Percentiles rank a stretch among this genome's conserved stretches.
These are phyloP conservation scores for Setaria italica DNA, from an alignment of 202 grass and related monocot species.

Conservation along the genomic window DNA sequence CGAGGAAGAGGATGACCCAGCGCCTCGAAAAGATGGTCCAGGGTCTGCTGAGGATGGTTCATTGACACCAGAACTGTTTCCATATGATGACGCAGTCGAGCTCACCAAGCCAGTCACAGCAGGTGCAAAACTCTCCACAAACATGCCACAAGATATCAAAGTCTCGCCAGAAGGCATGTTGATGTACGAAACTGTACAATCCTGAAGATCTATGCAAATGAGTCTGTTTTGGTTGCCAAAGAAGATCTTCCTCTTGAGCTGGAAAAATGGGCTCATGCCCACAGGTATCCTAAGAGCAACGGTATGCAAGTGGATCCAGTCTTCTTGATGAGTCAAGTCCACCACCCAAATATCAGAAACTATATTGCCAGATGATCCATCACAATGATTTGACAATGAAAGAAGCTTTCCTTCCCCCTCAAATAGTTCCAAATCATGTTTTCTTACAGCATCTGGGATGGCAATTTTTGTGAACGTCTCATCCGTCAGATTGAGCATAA, in stretches of 20 bases:
- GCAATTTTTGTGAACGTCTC: slow-evolving; percentile 41
- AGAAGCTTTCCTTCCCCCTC: slow-evolving; percentile 51
- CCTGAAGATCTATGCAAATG: slow-evolving; percentile 43
- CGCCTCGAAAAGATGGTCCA: slow-evolving; percentile 4
- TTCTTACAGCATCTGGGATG: slow-evolving; percentile 43
- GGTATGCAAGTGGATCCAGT: slow-evolving; percentile 40
- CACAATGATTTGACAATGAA: slow-evolving; percentile 44
- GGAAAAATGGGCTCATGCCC: slow-evolving; percentile 48
- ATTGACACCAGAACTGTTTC: background rate
- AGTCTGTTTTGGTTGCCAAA: slow-evolving; percentile 45
- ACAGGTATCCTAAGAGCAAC: slow-evolving; percentile 10
- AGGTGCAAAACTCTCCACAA: slow-evolving; percentile 62
- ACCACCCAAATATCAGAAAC: slow-evolving; percentile 53
- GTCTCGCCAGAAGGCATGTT: slow-evolving; percentile 39
- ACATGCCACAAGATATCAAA: slow-evolving; percentile 49
- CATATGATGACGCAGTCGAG: background rate
- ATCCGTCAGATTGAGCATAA: slow-evolving; percentile 47
- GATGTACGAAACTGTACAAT: slow-evolving; percentile 40
- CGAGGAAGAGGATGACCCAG: slow-evolving; percentile 38
- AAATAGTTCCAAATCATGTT: slow-evolving; percentile 41
- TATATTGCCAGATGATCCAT: slow-evolving; percentile 26
- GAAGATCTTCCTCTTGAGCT: slow-evolving; percentile 51
- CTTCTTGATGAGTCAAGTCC: slow-evolving; percentile 1
- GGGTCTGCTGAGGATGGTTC: slow-evolving; percentile 8
- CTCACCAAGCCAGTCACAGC: slow-evolving; percentile 24